Conservation (phyloP, 2,329 filamentous ascomycete species). For the Pseudocercospora vitis region DNA sequence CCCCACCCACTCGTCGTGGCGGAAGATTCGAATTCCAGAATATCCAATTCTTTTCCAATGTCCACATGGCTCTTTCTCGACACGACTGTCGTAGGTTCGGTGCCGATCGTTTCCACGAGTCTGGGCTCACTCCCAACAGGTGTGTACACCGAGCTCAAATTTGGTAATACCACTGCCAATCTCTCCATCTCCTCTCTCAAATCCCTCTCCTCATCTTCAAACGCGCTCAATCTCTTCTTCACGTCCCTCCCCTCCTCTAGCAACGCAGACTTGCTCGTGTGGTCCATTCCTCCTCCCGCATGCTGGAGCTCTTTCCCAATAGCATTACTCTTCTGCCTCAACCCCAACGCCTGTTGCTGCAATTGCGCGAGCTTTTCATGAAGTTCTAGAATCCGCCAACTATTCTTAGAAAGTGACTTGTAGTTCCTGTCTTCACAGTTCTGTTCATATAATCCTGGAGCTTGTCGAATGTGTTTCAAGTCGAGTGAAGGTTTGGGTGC, state of each 20-base stretch:
- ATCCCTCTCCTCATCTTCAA: slow-evolving; percentile 62
- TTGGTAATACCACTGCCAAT: slow-evolving; percentile 55
- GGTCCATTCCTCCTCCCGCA: slow-evolving; percentile 43
- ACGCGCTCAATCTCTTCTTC: slow-evolving; percentile 61
- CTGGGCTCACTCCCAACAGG: slow-evolving; percentile 67
- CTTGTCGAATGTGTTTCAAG: slow-evolving; percentile 85
- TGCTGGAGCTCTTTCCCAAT: slow-evolving; percentile 53
- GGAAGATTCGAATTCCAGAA: slow-evolving; percentile 86
- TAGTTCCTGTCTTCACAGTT: slow-evolving; percentile 90
- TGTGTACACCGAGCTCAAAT: slow-evolving; percentile 75
- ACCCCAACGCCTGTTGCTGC: slow-evolving; percentile 59
- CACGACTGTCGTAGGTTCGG: not conserved
- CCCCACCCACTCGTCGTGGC: slow-evolving; percentile 89
- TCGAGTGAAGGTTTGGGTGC: slow-evolving; percentile 80
- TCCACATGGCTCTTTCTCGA: slow-evolving; percentile 55
- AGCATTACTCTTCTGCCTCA: slow-evolving; percentile 67
- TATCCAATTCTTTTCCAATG: slow-evolving; percentile 78
- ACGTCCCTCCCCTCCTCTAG: slow-evolving; percentile 64
- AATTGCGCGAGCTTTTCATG: slow-evolving; percentile 49
- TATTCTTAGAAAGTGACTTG: slow-evolving; percentile 52
- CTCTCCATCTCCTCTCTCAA: slow-evolving; percentile 40
- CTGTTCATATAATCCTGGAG: slow-evolving; percentile 74
- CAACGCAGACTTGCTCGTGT: no score
- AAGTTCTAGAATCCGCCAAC: slow-evolving; percentile 55
- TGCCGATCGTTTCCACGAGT: slow-evolving; percentile 72